Evolutionary conservation across 805 yeast genomes (phyloP), one percentile per base, ranked within the genome.

Genomic region (Metschnikowia lachancei): DNA sequence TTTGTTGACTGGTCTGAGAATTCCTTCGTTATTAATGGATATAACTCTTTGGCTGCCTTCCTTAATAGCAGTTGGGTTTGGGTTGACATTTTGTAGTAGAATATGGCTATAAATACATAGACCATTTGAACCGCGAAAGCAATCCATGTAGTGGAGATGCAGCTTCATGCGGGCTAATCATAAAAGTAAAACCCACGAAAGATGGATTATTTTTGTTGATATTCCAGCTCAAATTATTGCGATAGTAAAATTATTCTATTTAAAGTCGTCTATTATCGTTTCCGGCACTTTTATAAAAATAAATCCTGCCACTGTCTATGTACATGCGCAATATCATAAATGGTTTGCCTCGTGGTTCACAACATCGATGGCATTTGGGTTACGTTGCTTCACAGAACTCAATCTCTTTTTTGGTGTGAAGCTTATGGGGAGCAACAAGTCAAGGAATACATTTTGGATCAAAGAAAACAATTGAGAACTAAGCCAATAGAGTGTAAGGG

Each of bases 401-500:
- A 69, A 51, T 53, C 75, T 59, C 30, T 45, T 57, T 47, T 71
- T 71, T 4, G 83, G 81, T 2, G 77, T 66, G 55, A 67, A 74
- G 39, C 70, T 64, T 18, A 83, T 67, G 1, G 96, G 96, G 60
- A 85, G 66, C 30, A 73, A 64, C 55, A 71, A 67, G 59, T 91
- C 94, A 58, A 92, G 66, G 14, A 85, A 49, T 12, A 85, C 62
- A 61, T 91, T 92, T 57, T 92, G 97, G 0, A 78, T 50, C 49
- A 87, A 66, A 2, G 97, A 90, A 60, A 75, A 91, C 3, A 76
- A 55, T 60, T 89, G 91, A 0, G 97, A 89, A 38, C 92, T 81
- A 26, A 88, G 75, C 99, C 98, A 92, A 66, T 91, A 92, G n/a
- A 89, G 61, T 0, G 85, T 80, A 30, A 91, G 67, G 0, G 95